Evolutionary conservation across 2,329 filamentous ascomycete genomes (phyloP).

Genomic region (Elsinoe arachidis): DNA sequence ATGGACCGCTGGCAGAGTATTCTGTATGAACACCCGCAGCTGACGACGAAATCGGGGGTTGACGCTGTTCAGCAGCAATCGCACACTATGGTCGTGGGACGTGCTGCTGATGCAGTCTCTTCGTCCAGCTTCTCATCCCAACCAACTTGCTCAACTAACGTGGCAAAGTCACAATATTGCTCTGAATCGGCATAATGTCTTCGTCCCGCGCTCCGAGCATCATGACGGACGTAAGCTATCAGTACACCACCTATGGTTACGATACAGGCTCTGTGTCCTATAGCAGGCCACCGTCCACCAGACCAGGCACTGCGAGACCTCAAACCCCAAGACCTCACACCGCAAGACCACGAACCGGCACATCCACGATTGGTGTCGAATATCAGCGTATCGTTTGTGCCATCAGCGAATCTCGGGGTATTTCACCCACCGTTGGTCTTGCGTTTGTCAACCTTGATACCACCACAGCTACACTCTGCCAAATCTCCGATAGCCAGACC

Average conservation of each 20-base stretch:
- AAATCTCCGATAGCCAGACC: slow-evolving; percentile 88
- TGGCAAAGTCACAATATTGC: no score
- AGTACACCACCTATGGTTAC: slow-evolving; percentile 4
- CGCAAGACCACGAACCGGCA: slow-evolving; percentile 44
- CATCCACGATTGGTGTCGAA: slow-evolving; percentile 49
- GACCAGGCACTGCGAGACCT: slow-evolving; percentile 18
- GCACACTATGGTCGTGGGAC: no score
- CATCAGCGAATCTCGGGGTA: slow-evolving; percentile 75
- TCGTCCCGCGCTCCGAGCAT: background rate
- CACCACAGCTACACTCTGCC: slow-evolving; percentile 74
- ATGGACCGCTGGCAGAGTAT: no score
- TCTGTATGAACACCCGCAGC: no score
- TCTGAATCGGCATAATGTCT: background rate
- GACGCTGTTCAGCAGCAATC: no score
- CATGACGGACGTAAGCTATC: background rate
- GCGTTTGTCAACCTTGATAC: slow-evolving; percentile 82
- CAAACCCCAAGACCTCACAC: slow-evolving; percentile 36
- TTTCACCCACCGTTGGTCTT: slow-evolving; percentile 74
- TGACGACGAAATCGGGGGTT: no score
- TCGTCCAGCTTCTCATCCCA: no score
- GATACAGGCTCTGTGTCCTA: background rate
- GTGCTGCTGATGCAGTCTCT: no score
- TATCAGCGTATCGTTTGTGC: slow-evolving; percentile 77
- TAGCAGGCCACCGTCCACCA: background rate
- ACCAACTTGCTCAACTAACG: no score